A percentile compares a stretch with the other conserved stretches of the same genome.
phyloP scores from a whole-genome alignment of 148 eudicot species.

The Linanthus parryae region DNA sequence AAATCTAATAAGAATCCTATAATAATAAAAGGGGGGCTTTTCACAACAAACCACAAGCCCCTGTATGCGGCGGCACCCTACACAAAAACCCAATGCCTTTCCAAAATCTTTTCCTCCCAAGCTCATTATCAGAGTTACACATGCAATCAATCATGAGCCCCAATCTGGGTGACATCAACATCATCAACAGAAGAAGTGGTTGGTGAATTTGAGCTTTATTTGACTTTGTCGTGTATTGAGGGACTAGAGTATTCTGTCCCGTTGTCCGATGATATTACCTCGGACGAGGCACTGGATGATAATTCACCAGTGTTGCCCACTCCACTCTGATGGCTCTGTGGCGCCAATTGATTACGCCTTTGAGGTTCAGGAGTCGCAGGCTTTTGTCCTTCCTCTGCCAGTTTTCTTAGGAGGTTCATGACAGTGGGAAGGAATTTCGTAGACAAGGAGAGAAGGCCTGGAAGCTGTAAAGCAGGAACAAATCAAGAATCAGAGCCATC shows the following conservation, averaged over 20 bases:
- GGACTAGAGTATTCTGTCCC: constrained; percentile 68
- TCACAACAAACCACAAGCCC: too few relatives aligned
- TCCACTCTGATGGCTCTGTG: constrained; percentile 31
- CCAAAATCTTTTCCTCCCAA: too few relatives aligned
- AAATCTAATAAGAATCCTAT: too few relatives aligned
- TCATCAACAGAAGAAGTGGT: too few relatives aligned
- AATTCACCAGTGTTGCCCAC: constrained; percentile 17
- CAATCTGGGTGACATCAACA: too few relatives aligned
- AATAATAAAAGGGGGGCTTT: too few relatives aligned
- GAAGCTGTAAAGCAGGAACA: constrained; percentile 53
- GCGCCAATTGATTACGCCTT: constrained; percentile 37
- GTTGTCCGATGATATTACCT: constrained; percentile 45
- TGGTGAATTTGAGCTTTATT: too few relatives aligned
- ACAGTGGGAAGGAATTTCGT: constrained; percentile 81
- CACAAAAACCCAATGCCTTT: too few relatives aligned
- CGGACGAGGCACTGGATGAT: constrained; percentile 73
- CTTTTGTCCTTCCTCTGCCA: constrained; percentile 74
- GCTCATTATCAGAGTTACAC: too few relatives aligned
- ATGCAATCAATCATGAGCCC: too few relatives aligned
- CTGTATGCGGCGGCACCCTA: too few relatives aligned
- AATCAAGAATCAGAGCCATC: constrained; percentile 16
- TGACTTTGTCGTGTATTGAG: constrained; percentile 35
- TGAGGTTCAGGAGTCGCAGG: constrained; percentile 46
- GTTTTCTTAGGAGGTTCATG: constrained; percentile 71
- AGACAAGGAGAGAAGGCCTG: constrained; percentile 78